Conservation (phyloP, 129 eudicot genomes). For the Apium graveolens region DNA sequence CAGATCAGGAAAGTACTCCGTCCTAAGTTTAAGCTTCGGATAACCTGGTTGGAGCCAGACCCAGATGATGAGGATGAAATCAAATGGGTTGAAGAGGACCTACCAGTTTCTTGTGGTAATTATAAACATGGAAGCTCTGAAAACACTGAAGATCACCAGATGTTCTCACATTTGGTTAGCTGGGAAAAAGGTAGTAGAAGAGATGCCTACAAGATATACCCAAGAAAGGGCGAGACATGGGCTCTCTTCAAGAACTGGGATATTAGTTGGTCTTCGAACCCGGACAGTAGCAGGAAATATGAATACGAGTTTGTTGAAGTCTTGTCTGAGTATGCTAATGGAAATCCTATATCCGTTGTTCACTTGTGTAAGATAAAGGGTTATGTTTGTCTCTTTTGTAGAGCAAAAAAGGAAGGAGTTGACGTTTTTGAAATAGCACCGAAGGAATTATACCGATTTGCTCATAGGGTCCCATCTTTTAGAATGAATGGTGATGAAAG, state of each 20-base stretch:
- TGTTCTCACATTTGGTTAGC: conserved; percentile 58
- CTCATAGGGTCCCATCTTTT: conserved; percentile 67
- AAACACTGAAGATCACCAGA: conserved; percentile 24
- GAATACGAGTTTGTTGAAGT: conserved; percentile 59
- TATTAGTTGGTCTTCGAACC: conserved; percentile 33
- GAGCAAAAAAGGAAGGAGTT: conserved; percentile 19
- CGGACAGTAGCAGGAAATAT: conserved; percentile 17
- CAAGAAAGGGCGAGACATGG: conserved; percentile 63
- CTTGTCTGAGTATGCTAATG: conserved; percentile 35
- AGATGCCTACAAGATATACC: conserved; percentile 25
- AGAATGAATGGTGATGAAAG: conserved; percentile 51
- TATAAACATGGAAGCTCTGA: conserved; percentile 40
- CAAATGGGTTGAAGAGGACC: conserved; percentile 38
- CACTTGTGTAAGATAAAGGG: conserved; percentile 50
- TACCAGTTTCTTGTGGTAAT: conserved; percentile 62
- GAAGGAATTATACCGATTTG: conserved; percentile 42
- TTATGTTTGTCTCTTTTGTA: conserved; percentile 34
- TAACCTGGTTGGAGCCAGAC: conserved; percentile 56
- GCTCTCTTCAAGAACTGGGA: conserved; percentile 62
- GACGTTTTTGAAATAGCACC: conserved; percentile 22
- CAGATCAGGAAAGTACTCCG: conserved; percentile 29
- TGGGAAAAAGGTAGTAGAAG: conserved; percentile 29
- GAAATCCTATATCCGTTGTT: conserved; percentile 29
- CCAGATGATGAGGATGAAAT: conserved; percentile 35
- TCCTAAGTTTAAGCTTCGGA: conserved; percentile 31